Evolutionary conservation across 768 basidiomycete species (phyloP).

Genomic region (Arthromyces matolae): DNA sequence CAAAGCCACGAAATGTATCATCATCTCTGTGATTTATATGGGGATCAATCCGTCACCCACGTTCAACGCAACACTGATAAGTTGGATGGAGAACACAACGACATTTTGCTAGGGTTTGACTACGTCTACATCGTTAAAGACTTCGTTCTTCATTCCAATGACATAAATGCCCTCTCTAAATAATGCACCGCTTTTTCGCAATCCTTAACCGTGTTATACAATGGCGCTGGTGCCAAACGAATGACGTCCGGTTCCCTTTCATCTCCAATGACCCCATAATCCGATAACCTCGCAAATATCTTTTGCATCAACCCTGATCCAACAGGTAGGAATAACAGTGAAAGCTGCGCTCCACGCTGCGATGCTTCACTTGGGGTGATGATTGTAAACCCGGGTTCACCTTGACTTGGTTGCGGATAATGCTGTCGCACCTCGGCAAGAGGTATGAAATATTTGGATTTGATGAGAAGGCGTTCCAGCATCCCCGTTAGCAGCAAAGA

Average conservation of each 20-base stretch:
- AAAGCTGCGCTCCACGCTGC: conserved; percentile 83
- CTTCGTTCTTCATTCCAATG: conserved; percentile 29
- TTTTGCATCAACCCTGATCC: conserved; percentile 65
- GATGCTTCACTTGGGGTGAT: conserved; percentile 74
- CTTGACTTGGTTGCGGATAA: conserved; percentile 23
- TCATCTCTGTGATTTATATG: conserved; percentile 44
- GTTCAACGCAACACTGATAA: conserved; percentile 34
- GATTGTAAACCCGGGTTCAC: conserved; percentile 71
- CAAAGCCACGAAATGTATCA: conserved; percentile 62
- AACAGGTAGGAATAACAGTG: conserved; percentile 70
- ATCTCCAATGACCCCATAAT: conserved; percentile 84
- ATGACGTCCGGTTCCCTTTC: conserved; percentile 92
- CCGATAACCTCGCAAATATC: conserved; percentile 57
- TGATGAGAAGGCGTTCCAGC: conserved; percentile 60
- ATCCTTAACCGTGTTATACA: conserved; percentile 84
- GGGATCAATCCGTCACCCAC: conserved; percentile 14
- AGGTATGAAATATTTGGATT: conserved; percentile 63
- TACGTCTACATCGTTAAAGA: conserved; percentile 45
- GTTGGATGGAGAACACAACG: conserved; percentile 52
- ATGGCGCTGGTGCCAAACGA: conserved; percentile 76
- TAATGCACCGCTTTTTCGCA: conserved; percentile 64
- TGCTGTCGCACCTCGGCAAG: conserved; percentile 29
- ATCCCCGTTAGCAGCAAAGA: conserved; percentile 66
- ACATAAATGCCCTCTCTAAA: conserved; percentile 56
- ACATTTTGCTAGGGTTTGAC: conserved; percentile 37